Base-by-base conservation (phyloP, 1,284 basidiomycete genomes). In the Grifola frondosa region DNA sequence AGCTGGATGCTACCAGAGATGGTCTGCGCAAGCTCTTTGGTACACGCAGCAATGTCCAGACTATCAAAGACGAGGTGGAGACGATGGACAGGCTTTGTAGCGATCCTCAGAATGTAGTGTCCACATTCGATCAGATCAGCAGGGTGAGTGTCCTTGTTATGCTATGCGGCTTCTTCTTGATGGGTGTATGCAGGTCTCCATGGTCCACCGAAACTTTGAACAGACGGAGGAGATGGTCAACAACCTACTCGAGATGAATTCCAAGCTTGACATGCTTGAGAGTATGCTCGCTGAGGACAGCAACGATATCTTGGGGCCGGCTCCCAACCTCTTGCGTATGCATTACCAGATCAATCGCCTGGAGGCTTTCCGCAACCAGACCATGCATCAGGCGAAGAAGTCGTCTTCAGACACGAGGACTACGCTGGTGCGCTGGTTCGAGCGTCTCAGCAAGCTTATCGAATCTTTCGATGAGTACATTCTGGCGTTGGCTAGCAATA, bases 141-240 rank as follows among this genome's bases (percentile, higher is more conserved):
- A 77, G 91, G 64, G 91, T 94, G 54, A 49, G 87, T 73, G 16
- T 30, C 20, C 16, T 22, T 20, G 21, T 21, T 13, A 21, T 34
- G 6, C 8, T n/a, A 15, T 17, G 13, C 16, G 8, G 11, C 23
- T 32, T 8, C 25, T 37, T 13, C 17, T n/a, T 19, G 19, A 38
- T 24, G 17, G 8, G 22, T 41, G 36, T 9, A n/a, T 45, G 6
- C 44, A 95, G 88, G 92, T 98, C 5, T 98, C 96, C 15, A 85
- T 89, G 70, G 90, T 98, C 1, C 96, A 99, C 63, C 80, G 95
- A 11, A 95, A 97, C 62, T 95, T 99, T 60, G 84, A 92, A 45
- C 90, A 91, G 53, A 97, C 95, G 3, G 89, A 95, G 59, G 92
- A 94, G 54, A 97, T 97, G 81, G 89, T 98, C 42, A 84, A 88